Conservation (phyloP, 768 basidiomycete species). For the Amanita thiersii region DNA sequence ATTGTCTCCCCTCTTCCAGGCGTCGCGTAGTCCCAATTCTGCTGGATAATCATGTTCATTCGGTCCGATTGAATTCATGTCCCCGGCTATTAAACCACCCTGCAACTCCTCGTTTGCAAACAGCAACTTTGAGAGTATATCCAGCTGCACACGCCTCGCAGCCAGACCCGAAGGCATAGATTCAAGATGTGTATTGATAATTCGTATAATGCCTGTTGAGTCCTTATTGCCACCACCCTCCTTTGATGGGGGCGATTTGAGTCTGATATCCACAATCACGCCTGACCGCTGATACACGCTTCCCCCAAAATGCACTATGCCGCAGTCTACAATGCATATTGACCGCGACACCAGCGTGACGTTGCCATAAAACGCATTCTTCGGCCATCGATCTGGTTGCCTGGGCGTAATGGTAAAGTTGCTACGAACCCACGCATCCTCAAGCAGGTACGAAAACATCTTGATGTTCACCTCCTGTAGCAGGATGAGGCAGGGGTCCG, state of each 20-base stretch:
- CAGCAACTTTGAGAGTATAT: slow-evolving; percentile 41
- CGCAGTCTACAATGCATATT: slow-evolving; percentile 38
- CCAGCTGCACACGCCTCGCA: slow-evolving; percentile 43
- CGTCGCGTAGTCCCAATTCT: slow-evolving; percentile 46
- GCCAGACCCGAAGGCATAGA: slow-evolving; percentile 39
- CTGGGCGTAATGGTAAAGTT: slow-evolving; percentile 55
- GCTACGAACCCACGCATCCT: slow-evolving; percentile 53
- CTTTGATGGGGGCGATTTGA: slow-evolving; percentile 13
- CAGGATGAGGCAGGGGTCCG: slow-evolving; percentile 54
- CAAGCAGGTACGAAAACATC: slow-evolving; percentile 41
- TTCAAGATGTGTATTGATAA: slow-evolving; percentile 74
- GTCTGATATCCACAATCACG: slow-evolving; percentile 26
- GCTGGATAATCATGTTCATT: slow-evolving; percentile 34
- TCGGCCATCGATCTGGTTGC: slow-evolving; percentile 46
- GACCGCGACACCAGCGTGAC: slow-evolving; percentile 60
- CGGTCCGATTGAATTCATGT: slow-evolving; percentile 60
- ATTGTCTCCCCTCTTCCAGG: slow-evolving; percentile 41
- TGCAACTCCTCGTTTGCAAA: slow-evolving; percentile 31
- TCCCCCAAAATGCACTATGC: slow-evolving; percentile 43
- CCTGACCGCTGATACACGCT: slow-evolving; percentile 47
- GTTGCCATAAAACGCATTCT: slow-evolving; percentile 45
- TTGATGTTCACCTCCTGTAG: slow-evolving; percentile 55
- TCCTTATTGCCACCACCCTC: slow-evolving; percentile 41
- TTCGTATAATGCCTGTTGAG: slow-evolving; percentile 39
- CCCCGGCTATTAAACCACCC: slow-evolving; percentile 60